Conservation (phyloP, 495 filamentous ascomycete species). For the Trichocladium antarcticum region DNA sequence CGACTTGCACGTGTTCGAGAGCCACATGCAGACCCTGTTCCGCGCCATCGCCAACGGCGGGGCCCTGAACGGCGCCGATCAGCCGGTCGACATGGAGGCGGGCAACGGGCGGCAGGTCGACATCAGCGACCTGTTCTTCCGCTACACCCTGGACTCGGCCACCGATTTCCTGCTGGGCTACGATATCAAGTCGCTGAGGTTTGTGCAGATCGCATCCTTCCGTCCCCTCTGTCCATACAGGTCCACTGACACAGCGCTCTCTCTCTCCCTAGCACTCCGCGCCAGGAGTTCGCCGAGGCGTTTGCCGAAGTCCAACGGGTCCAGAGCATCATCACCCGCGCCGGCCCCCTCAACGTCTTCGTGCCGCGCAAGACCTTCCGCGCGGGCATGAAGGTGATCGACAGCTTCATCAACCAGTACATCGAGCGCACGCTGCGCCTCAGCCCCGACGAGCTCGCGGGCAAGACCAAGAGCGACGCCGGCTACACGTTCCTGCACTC, state of each 20-base stretch:
- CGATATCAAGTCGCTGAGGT: conserved; percentile 56
- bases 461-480: conserved; percentile 50
- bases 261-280: conserved; percentile 23
- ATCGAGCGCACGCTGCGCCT: conserved; percentile 56
- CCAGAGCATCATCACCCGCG: conserved; percentile 49
- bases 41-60: conserved; percentile 48
- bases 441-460: conserved; percentile 47
- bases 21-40: conserved; percentile 57
- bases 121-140: conserved; percentile 61
- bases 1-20: conserved; percentile 71
- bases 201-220: conserved; percentile 4
- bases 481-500: conserved; percentile 75
- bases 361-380: conserved; percentile 51
- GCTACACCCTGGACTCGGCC: conserved; percentile 70
- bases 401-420: conserved; percentile 63
- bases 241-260: background rate
- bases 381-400: conserved; percentile 52
- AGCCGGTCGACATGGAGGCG: conserved; percentile 35
- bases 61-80: conserved; percentile 32
- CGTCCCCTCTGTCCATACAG: background rate
- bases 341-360: conserved; percentile 45
- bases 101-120: conserved; percentile 48
- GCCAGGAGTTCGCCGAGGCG: conserved; percentile 54
- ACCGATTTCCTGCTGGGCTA: conserved; percentile 82
- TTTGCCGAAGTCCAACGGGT: conserved; percentile 63